Base-by-base conservation (phyloP, 345 rosid species). In the Theobroma cacao region DNA sequence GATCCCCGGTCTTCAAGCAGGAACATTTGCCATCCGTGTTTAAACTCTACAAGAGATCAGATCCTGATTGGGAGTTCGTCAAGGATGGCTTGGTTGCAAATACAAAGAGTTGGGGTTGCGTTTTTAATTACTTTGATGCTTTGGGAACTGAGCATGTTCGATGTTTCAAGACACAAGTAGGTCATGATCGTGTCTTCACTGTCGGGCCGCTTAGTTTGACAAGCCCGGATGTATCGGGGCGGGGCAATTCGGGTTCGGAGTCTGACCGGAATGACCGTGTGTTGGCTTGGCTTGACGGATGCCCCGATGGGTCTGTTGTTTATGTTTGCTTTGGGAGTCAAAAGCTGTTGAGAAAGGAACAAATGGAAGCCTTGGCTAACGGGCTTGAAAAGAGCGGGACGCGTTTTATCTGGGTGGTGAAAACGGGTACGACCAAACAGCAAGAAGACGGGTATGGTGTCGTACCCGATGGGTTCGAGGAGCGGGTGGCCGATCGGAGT, bases 311-410 rank as follows among this genome's bases (percentile, higher is more conserved):
- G 14, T 90, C 90, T 0, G 94, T 91, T 70, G 71, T 91, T 0
- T 92, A 91, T 60, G 86, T 91, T 5, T 86, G 90, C 77, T 92
- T 92, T 33, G 98, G 93, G 76, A 91, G 93, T 78, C 92, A 88
- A 69, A 87, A 85, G 71, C 47, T 78, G 38, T 63, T 91, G 79
- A 75, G 12, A 1, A 80, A 68, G 55, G 81, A 82, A 0, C 97
- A 89, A 56, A 80, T 84, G 75, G 85, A 83, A 70, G 91, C 89
- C n/a, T 24, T 92, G 72, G 91, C 87, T 26, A n/a, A 26, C 3
- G 89, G 88, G 50, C 86, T 92, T 0, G 95, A 91, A 55, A 86
- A 77, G 72, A 88, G 93, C 58, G 83, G 67, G 80, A 76, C 62
- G 68, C 84, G 81, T 6, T 92, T 91, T 75, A 60, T 91, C 22